Conservation (phyloP, 768 basidiomycete genomes). For the Boletus reticuloceps region DNA sequence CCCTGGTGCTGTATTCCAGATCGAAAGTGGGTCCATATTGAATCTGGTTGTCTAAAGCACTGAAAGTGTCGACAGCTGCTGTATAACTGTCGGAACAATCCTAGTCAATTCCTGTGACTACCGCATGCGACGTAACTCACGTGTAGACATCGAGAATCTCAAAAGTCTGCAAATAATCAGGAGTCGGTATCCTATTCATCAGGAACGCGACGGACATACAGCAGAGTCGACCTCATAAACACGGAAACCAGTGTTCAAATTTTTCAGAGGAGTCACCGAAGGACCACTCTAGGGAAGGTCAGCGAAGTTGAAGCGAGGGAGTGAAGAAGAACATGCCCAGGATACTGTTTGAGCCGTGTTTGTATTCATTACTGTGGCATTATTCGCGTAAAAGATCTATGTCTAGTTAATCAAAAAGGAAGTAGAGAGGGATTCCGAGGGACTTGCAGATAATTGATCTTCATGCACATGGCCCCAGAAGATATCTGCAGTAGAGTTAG, state of each 20-base stretch:
- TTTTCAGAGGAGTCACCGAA: conserved; percentile 65
- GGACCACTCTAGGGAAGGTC: conserved; percentile 54
- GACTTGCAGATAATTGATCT: conserved; percentile 60
- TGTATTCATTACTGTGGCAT: conserved; percentile 57
- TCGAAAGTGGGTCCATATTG: conserved; percentile 58
- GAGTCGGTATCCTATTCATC: conserved; percentile 1
- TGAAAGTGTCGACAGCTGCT: conserved; percentile 57
- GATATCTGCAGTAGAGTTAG: conserved; percentile 44
- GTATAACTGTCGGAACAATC: conserved; percentile 48
- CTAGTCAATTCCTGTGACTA: neutral
- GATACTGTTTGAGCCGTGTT: conserved; percentile 54
- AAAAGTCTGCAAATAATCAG: conserved; percentile 52
- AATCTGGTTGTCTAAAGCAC: conserved; percentile 54
- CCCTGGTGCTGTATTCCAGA: conserved; percentile 67
- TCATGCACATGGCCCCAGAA: conserved; percentile 80
- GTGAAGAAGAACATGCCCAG: conserved; percentile 38
- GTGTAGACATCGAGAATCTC: conserved; percentile 78
- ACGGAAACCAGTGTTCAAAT: conserved; percentile 72
- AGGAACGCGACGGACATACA: conserved; percentile 36
- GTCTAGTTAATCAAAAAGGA: neutral
- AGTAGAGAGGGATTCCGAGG: neutral
- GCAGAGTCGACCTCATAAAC: conserved; percentile 48
- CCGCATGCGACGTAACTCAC: conserved; percentile 37
- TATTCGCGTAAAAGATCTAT: conserved; percentile 72
- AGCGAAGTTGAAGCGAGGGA: conserved; percentile 3